Base-by-base conservation (phyloP, 345 rosid species). In the Heritiera fomes region DNA sequence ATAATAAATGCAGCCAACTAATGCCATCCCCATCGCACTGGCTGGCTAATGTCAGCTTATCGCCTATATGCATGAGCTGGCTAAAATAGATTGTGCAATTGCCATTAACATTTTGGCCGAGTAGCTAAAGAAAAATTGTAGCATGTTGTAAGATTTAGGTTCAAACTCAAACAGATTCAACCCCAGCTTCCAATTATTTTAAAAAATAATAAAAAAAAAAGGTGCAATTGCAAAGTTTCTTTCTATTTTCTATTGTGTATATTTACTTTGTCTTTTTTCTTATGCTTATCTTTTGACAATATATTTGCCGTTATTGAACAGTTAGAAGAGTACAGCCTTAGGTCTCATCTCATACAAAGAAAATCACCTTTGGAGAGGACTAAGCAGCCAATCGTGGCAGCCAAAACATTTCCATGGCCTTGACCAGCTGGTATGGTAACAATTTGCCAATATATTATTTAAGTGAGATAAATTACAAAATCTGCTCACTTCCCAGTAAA, bases 321-420 rank as follows among this genome's bases (percentile, higher is more conserved):
- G 58, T 53, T 53, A 53, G 58, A 53, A 53, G 58, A 53, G 58
- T 53, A 5, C 58, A 53, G 58, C 58, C 79, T 86, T 38, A 84
- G 82, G 81, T 86, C 92, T 58, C 94, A 95, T 87, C 81, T 87
- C 53, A 76, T 91, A 70, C 98, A 91, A 84, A 85, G 77, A 83
- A 87, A 90, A 79, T 86, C 89, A 76, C 82, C 86, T 49, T 77
- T 81, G 85, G 80, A 85, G 83, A 84, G 64, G 17, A 77, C 68
- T 71, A 79, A 79, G 85, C 84, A 76, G 72, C 80, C 81, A 20
- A 55, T 82, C 49, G 34, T 84, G 73, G 75, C 82, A 63, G 72
- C 75, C 63, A 75, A 72, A 79, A 79, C 71, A 71, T 78, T 77
- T 50, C 58, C 77, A 80, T 80, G 88, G 83, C 81, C 69, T 30